Evolutionary conservation across 2,329 filamentous ascomycete genomes (phyloP).

Genomic region (Microthyrium microscopicum): DNA sequence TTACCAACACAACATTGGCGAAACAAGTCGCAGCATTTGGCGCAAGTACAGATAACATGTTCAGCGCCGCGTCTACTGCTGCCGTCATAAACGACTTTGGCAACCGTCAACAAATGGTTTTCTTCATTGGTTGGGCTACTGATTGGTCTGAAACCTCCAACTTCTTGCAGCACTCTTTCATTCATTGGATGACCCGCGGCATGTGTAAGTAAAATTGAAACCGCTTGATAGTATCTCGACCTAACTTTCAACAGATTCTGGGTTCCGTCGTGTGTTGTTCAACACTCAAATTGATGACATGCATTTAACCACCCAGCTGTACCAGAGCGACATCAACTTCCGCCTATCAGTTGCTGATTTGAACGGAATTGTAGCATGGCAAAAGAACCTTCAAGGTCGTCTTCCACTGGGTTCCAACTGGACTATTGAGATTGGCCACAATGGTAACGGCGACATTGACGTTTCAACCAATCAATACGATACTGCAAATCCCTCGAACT

Average conservation of each 20-base stretch:
- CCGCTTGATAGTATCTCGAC: conserved; percentile 10
- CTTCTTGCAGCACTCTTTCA: conserved; percentile 44
- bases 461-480: conserved; percentile 15
- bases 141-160: conserved; percentile 37
- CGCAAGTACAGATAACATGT: conserved; percentile 23
- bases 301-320: conserved; percentile 32
- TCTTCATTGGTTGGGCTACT: conserved; percentile 38
- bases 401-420: conserved; percentile 20
- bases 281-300: conserved; percentile 46
- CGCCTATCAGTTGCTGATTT: conserved; percentile 27
- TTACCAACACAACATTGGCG: conserved; percentile 37
- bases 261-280: conserved; percentile 38
- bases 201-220: conserved; percentile 18
- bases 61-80: conserved; percentile 34
- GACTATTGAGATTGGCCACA: conserved; percentile 21
- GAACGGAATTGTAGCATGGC: conserved; percentile 16
- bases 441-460: conserved; percentile 22
- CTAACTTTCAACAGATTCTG: conserved; percentile 22
- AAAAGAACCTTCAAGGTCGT: conserved; percentile 14
- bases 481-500: conserved; percentile 11
- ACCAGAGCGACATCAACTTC: conserved; percentile 9
- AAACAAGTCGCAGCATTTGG: conserved; percentile 37
- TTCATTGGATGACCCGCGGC: conserved; percentile 44
- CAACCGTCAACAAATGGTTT: conserved; percentile 43
- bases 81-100: conserved; percentile 36